phyloP scores from a whole-genome alignment of 179 eudicot genomes.

The Vitellaria paradoxa region DNA sequence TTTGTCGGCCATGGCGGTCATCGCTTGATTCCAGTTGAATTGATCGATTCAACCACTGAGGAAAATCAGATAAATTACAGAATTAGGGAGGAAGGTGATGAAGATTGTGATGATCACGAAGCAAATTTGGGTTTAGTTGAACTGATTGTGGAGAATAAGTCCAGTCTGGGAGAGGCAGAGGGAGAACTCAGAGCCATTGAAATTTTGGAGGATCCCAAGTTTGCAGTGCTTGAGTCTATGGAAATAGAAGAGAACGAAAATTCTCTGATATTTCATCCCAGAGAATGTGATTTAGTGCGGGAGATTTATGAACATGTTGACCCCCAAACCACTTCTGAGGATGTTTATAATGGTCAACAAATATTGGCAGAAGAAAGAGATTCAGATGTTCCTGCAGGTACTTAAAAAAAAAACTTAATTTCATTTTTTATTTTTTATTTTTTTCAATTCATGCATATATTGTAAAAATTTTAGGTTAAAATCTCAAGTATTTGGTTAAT shows the following conservation, averaged over 20 bases:
- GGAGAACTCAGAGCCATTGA: conserved; percentile 14
- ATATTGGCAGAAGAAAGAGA: background rate
- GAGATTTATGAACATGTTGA: conserved; percentile 22
- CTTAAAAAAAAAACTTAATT: conserved; percentile 6
- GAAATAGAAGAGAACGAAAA: conserved; percentile 45
- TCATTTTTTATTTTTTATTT: background rate
- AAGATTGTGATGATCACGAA: conserved; percentile 22
- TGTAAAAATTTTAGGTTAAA: background rate
- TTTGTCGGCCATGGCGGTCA: conserved; percentile 76
- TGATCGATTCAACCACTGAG: conserved; percentile 33
- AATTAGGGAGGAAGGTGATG: conserved; percentile 18
- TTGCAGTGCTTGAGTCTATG: conserved; percentile 29
- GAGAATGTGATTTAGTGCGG: conserved; percentile 23
- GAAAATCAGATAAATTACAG: conserved; percentile 22
- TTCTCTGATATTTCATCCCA: conserved; percentile 31
- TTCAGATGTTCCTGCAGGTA: conserved; percentile 17
- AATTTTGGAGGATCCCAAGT: conserved; percentile 21
- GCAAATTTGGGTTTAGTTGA: conserved; percentile 11
- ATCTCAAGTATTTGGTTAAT: background rate
- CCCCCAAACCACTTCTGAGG: conserved; percentile 11
- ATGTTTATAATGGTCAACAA: too few relatives aligned
- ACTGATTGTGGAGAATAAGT: conserved; percentile 15
- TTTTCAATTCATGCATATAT: background rate
- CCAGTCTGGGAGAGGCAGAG: conserved; percentile 10
- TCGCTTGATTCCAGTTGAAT: conserved; percentile 65